Evolutionary conservation across 1,284 basidiomycete genomes (phyloP), one percentile per base, ranked within the genome.

Genomic region (Gastroboletus turbinatus): DNA sequence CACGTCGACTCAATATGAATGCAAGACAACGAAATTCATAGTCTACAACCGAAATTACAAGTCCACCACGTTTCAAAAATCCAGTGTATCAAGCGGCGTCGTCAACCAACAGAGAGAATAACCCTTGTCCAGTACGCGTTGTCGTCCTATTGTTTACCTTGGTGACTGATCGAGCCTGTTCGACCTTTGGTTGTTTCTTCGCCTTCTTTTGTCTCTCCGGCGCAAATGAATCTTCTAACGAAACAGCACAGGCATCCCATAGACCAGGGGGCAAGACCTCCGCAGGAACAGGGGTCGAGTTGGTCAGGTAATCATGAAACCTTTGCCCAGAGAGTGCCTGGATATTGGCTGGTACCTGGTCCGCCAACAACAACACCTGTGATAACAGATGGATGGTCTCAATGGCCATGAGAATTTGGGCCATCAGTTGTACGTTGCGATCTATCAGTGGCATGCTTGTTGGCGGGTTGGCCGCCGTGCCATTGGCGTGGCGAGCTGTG

Each of bases 381-480:
- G 81, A 73, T 21, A 91, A 72, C 21, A 84, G 77, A 29, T 82
- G 79, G 36, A 87, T 73, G 29, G 77, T 76, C 53, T 88, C 84
- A 19, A 88, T 66, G 2, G 85, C 81, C 52, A 80, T 77, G 3
- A 83, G 71, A 8, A 85, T 64, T 63, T 93, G 90, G 0, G 90
- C 87, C 42, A 82, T 78, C 19, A 94, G 77, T 61, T 92, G 88
- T 25, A 91, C 76, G 61, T 86, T 82, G 10, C 91, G 78, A 64
- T 87, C 84, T 17, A 70, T 64, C 27, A 85, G 71, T 1, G 71
- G 71, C 11, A 74, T 75, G 25, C 48, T 43, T 1, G 48, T 17
- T 52, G 17, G 60, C 54, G 16, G 61, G 48, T 17, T 50, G 47
- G 53, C 38, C 9, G 48, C 48, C 4, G 29, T 29, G 45, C 49